phyloP scores from a whole-genome alignment of 2,329 filamentous ascomycete genomes.

The Microcyclosporella mali region DNA sequence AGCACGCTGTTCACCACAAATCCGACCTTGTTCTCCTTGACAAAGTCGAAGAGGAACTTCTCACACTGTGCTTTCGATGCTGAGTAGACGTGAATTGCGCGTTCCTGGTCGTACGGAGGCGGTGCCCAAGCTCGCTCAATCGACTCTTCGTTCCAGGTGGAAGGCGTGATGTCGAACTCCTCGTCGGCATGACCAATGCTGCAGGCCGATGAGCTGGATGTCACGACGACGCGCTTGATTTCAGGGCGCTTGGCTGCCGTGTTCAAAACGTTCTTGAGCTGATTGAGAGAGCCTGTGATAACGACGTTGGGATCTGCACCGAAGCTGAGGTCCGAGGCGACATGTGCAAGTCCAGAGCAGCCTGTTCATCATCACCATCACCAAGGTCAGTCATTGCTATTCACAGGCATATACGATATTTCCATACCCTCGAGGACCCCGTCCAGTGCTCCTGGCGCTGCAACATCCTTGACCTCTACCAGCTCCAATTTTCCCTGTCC shows the following conservation, averaged over 20 bases:
- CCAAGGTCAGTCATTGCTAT: too few relatives aligned
- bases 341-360: background rate
- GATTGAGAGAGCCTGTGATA: background rate
- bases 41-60: conserved; percentile 40
- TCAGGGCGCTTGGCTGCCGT: background rate
- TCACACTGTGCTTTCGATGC: conserved; percentile 43
- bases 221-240: background rate
- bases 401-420: too few relatives aligned
- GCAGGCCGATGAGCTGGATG: background rate
- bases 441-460: background rate
- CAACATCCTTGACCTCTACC: background rate
- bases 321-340: background rate
- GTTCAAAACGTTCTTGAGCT: background rate
- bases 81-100: conserved; percentile 32
- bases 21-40: conserved; percentile 34
- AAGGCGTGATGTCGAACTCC: conserved; percentile 28
- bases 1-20: conserved; percentile 39
- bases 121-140: conserved; percentile 30
- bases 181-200: conserved; percentile 23
- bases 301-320: background rate
- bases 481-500: background rate
- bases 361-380: background rate
- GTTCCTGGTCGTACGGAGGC: conserved; percentile 23
- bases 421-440: background rate
- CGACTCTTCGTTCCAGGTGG: conserved; percentile 34